Evolutionary conservation across 2,329 filamentous ascomycete species (phyloP).

Genomic region (Pseudopithomyces maydicus): DNA sequence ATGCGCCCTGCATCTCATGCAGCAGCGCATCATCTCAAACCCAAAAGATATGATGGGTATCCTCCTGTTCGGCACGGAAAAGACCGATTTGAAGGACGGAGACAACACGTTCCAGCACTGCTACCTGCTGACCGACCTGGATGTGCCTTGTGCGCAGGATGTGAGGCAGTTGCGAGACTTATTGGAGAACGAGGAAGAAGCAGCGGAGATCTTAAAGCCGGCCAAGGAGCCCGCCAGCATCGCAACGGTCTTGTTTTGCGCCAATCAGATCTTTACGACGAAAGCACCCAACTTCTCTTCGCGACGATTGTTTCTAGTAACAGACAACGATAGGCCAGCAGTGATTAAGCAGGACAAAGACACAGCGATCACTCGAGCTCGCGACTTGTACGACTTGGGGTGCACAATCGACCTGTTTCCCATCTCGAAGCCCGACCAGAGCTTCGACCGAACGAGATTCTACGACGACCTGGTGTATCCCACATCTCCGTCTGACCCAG

Average conservation of each 20-base stretch:
- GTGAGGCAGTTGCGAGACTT: slow-evolving; percentile 79
- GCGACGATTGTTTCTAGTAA: slow-evolving; percentile 90
- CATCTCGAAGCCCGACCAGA: slow-evolving; percentile 71
- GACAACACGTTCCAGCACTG: slow-evolving; percentile 81
- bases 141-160: slow-evolving; percentile 83
- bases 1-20: slow-evolving; percentile 93
- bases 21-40: slow-evolving; percentile 96
- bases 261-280: slow-evolving; percentile 94
- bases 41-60: slow-evolving; percentile 98
- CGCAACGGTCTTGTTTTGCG: slow-evolving; percentile 90
- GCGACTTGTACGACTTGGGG: slow-evolving; percentile 92
- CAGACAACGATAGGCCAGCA: slow-evolving; percentile 84
- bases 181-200: slow-evolving; percentile 77
- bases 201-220: slow-evolving; percentile 70
- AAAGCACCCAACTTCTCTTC: slow-evolving; percentile 95
- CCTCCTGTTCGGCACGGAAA: slow-evolving; percentile 85
- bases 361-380: slow-evolving; percentile 82
- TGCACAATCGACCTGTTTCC: slow-evolving; percentile 93
- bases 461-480: slow-evolving; percentile 97
- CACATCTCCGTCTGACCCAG: slow-evolving; percentile 67
- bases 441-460: slow-evolving; percentile 83
- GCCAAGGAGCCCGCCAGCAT: slow-evolving; percentile 75
- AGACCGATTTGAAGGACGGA: slow-evolving; percentile 58
- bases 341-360: slow-evolving; percentile 74
- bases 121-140: slow-evolving; percentile 86